Evolutionary conservation across 176 grass and related monocot genomes (phyloP).

Genomic region (Paspalum vaginatum): DNA sequence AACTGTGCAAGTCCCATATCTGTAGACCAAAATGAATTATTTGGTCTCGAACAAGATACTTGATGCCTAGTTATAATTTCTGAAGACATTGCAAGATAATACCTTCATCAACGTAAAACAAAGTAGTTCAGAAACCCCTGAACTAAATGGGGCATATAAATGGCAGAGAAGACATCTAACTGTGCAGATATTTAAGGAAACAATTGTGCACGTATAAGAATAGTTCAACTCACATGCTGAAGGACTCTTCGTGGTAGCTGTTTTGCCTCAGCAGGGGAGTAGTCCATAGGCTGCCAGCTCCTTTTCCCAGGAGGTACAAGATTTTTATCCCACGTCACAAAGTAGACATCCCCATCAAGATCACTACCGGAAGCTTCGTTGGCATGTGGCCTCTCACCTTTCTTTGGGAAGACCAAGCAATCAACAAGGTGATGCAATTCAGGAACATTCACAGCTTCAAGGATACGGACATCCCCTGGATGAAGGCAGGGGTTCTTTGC

Average conservation of each 20-base stretch:
- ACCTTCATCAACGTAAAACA: not conserved
- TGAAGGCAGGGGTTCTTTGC: constrained; percentile 96
- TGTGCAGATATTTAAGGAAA: not conserved
- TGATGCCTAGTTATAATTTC: too few relatives aligned
- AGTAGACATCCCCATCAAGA: constrained; percentile 91
- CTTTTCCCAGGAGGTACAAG: constrained; percentile 73
- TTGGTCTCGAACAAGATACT: too few relatives aligned
- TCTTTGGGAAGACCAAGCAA: constrained; percentile 85
- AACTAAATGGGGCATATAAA: not conserved
- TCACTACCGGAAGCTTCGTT: constrained; percentile 90
- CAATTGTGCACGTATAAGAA: not conserved
- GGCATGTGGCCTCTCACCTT: constrained; percentile 79
- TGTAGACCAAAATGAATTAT: too few relatives aligned
- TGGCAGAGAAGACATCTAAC: not conserved
- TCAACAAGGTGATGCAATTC: constrained; percentile 73
- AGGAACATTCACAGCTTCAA: constrained; percentile 81
- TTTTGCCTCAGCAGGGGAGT: constrained; percentile 48
- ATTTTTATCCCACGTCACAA: constrained; percentile 88
- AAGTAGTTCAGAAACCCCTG: not conserved
- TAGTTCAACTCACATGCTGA: constrained; percentile 49
- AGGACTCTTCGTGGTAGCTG: constrained; percentile 34
- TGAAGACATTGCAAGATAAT: too few relatives aligned
- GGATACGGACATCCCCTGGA: constrained; percentile 80
- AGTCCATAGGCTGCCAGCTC: constrained; percentile 81
- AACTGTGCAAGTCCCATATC: too few relatives aligned